These are phyloP conservation scores for Peronospora destructor DNA, from an alignment of 352 stramenopile genomes.

Conservation along the genomic window DNA sequence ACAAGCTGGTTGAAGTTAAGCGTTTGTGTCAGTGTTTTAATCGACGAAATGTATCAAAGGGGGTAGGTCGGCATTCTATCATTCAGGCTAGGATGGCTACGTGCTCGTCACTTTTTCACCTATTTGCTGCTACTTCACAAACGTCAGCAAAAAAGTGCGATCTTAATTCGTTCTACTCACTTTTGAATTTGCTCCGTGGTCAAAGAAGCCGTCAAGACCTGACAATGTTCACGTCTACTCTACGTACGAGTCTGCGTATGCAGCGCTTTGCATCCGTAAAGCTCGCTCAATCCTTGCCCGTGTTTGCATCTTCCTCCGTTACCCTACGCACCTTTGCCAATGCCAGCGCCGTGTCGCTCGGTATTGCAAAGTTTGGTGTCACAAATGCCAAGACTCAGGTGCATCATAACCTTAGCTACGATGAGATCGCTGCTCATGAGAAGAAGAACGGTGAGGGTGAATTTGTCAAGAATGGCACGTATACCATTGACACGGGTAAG, in stretches of 20 bases:
- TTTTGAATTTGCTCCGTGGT: conserved; percentile 33
- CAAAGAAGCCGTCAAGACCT: conserved; percentile 1
- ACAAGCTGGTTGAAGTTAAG: conserved; percentile 19
- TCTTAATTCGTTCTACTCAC: conserved; percentile 29
- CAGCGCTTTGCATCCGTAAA: conserved; percentile 44
- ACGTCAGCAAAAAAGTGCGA: conserved; percentile 7
- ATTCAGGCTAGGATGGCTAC: too few species aligned
- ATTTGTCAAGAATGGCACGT: conserved; percentile 90
- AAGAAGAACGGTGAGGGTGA: conserved; percentile 89
- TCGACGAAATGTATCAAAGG: not conserved
- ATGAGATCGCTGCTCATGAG: conserved; percentile 93
- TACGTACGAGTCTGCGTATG: conserved; percentile 49
- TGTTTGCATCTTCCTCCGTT: conserved; percentile 28
- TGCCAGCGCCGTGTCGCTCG: conserved; percentile 38
- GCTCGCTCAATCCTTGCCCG: conserved; percentile 24
- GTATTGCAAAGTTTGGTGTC: conserved; percentile 88
- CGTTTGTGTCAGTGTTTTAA: not conserved
- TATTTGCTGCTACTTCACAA: not conserved
- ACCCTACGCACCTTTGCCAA: conserved; percentile 38
- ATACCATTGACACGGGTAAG: conserved; percentile 96
- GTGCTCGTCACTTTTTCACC: too few species aligned
- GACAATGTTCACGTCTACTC: conserved; percentile 52
- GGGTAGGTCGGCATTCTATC: not conserved
- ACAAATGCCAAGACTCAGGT: conserved; percentile 86
- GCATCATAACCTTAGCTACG: conserved; percentile 94